These are phyloP conservation scores for Dothiorella sarmentorum DNA, from an alignment of 2,329 filamentous ascomycete genomes.

Conservation along the genomic window DNA sequence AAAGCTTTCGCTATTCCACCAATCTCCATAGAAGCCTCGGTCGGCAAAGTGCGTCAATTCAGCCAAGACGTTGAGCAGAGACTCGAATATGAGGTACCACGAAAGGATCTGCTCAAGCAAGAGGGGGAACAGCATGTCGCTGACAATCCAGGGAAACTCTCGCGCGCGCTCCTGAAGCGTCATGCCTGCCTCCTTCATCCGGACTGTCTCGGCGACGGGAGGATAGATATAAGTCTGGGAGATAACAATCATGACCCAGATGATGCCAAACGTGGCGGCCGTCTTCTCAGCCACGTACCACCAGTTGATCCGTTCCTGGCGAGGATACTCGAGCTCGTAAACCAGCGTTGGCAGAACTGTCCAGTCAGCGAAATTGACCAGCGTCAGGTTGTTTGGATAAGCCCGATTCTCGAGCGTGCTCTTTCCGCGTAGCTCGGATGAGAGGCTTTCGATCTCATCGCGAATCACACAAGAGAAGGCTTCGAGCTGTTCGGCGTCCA, in stretches of 20 bases:
- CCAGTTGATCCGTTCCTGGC: constrained; percentile 68
- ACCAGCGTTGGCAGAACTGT: constrained; percentile 72
- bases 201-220: constrained; percentile 63
- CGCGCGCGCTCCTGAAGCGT: constrained; percentile 58
- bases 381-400: constrained; percentile 69
- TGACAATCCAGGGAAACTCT: constrained; percentile 71
- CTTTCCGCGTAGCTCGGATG: constrained; percentile 64
- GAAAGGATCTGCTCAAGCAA: constrained; percentile 73
- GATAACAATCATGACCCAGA: constrained; percentile 76
- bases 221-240: constrained; percentile 76
- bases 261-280: constrained; percentile 65
- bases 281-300: constrained; percentile 70
- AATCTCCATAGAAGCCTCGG: constrained; percentile 60
- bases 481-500: constrained; percentile 60
- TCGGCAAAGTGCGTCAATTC: constrained; percentile 76
- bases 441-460: constrained; percentile 62
- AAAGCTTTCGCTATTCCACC: constrained; percentile 58
- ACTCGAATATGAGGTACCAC: constrained; percentile 78
- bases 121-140: constrained; percentile 72
- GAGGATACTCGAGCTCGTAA: constrained; percentile 75
- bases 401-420: constrained; percentile 46
- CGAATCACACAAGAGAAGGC: constrained; percentile 64
- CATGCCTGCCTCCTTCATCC: constrained; percentile 65
- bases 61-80: constrained; percentile 66
- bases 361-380: constrained; percentile 66